Base-by-base conservation (phyloP, 2,329 filamentous ascomycete species). In the Neopestalotiopsis clavispora region DNA sequence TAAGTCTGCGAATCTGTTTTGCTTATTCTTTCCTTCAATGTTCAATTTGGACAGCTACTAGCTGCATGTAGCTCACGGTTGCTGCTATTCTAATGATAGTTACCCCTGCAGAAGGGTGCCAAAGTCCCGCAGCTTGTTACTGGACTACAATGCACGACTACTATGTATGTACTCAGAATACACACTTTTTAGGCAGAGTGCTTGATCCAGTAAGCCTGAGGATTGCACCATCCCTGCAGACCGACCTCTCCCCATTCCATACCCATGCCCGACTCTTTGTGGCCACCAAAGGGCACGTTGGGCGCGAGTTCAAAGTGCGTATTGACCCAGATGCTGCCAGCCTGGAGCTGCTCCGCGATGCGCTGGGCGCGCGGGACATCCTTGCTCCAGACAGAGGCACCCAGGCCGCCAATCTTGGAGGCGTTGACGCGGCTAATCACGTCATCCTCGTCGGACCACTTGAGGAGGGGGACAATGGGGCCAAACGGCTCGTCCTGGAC, bases 271-370 rank as follows among this genome's bases (percentile, higher is more conserved):
- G 45, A 58, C 13, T 57, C 71, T 76, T 87, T 87, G 72, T 85
- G 82, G 0, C 86, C 86, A 1, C 84, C 84, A 71, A 84, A 86
- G 0, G 84, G 81, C 3, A 78, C 79, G 1, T 79, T 71, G 0
- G 81, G 78, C 0, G 75, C 74, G 0, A 81, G 66, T 6, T 83
- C 80, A 40, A 81, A 81, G 71, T 82, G 80, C 4, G 76, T 76
- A 77, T 90, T 89, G 69, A 89, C 80, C 76, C 84, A 89, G 20
- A 89, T 84, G 34, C 79, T 87, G 1, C 87, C 87, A 23, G 86
- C 84, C 74, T 87, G 80, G 17, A 90, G 75, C 38, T 80, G 76
- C 57, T 78, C 77, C 4, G 83, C 86, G 67, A 88, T 83, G 59
- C 79, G 75, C 72, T 82, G 77, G 2, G 85, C 87, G 64, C 81